A percentile compares a stretch with the other conserved stretches of the same genome.
These are phyloP conservation scores for Beauveria bassiana DNA, from an alignment of 2,329 filamentous ascomycete species.

Conservation along the genomic window DNA sequence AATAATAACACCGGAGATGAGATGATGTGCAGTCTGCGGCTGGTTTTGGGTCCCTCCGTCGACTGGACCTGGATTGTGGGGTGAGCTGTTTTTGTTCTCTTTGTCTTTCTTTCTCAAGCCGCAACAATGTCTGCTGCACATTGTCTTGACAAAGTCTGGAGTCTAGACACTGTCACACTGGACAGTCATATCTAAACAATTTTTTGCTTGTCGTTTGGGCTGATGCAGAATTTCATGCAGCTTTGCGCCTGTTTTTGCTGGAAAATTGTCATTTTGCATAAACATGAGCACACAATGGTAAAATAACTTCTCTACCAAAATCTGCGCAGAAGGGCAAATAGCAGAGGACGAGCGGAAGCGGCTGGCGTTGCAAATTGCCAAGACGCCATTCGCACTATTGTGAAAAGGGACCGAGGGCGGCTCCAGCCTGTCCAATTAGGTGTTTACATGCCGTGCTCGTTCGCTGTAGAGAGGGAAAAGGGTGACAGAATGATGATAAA, in stretches of 20 bases:
- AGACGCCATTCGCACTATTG: slow-evolving; percentile 1
- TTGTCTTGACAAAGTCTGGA: neutral
- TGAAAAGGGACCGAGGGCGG: neutral
- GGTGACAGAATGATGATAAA: neutral
- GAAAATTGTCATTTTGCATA: neutral
- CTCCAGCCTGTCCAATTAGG: neutral
- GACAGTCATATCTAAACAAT: no score
- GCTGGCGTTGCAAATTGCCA: neutral
- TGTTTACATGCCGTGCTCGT: neutral
- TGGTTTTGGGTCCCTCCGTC: neutral
- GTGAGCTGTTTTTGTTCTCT: no score
- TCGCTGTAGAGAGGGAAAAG: neutral
- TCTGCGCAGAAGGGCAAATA: neutral
- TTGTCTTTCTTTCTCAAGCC: neutral
- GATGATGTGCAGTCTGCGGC: slow-evolving; percentile 2
- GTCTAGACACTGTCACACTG: no score
- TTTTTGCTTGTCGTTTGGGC: neutral
- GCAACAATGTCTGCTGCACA: neutral
- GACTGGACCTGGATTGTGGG: neutral
- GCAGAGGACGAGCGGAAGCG: no score
- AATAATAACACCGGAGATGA: neutral
- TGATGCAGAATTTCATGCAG: neutral
- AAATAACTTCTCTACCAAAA: neutral
- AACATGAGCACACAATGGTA: neutral
- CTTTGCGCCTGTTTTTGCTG: neutral